These are phyloP conservation scores for Chaetothyriales sp. DNA, from an alignment of 2,329 filamentous ascomycete genomes.

Conservation along the genomic window DNA sequence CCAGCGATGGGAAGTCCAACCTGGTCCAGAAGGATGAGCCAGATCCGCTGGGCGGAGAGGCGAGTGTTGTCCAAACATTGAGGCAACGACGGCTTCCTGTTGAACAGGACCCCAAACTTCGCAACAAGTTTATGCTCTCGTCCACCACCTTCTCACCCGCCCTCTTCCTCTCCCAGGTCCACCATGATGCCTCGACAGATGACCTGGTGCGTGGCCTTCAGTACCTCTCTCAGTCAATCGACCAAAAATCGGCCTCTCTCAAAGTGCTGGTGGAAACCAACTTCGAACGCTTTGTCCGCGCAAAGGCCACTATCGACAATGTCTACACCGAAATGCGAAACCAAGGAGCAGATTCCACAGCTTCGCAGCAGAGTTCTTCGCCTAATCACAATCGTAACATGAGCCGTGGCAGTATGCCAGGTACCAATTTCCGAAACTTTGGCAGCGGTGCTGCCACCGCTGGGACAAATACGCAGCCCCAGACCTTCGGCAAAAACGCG, in stretches of 20 bases:
- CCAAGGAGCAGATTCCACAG: slow-evolving; percentile 43
- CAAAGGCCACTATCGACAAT: slow-evolving; percentile 95
- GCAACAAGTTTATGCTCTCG: slow-evolving; percentile 86
- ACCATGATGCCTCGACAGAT: slow-evolving; percentile 70
- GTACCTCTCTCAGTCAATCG: slow-evolving; percentile 76
- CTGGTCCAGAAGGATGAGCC: slow-evolving; percentile 81
- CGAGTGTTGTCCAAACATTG: slow-evolving; percentile 71
- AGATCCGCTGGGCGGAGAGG: slow-evolving; percentile 74
- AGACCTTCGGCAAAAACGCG: slow-evolving; percentile 69
- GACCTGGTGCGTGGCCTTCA: slow-evolving; percentile 69
- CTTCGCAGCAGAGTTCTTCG: slow-evolving; percentile 22
- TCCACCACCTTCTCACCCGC: slow-evolving; percentile 88
- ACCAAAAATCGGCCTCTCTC: slow-evolving; percentile 91
- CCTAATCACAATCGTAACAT: slow-evolving; percentile 46
- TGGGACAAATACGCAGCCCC: slow-evolving; percentile 22
- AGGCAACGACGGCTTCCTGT: slow-evolving; percentile 62
- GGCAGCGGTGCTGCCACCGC: slow-evolving; percentile 28
- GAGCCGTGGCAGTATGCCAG: slow-evolving; percentile 43
- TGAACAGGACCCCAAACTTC: slow-evolving; percentile 65
- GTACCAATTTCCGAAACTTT: slow-evolving; percentile 40
- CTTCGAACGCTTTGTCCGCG: slow-evolving; percentile 93
- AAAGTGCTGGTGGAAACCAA: slow-evolving; percentile 96
- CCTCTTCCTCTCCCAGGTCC: slow-evolving; percentile 81
- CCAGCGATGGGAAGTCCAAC: slow-evolving; percentile 54
- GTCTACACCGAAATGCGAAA: slow-evolving; percentile 91